These are phyloP conservation scores for Rhizopus delemar DNA, from an alignment of 371 early-diverging fungal genomes.

Conservation along the genomic window DNA sequence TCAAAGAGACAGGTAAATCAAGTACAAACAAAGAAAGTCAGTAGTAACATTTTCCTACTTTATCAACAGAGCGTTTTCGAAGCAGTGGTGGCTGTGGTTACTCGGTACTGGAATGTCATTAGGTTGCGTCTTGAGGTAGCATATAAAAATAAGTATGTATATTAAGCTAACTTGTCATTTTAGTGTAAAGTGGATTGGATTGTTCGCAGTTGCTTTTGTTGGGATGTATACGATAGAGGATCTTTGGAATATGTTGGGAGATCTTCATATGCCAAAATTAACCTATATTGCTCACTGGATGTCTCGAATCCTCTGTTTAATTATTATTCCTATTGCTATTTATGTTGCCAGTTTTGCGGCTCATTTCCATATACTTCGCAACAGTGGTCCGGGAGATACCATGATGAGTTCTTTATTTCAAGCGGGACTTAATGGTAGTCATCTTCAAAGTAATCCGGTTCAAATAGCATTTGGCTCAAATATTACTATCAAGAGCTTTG, in stretches of 20 bases:
- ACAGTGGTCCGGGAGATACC: conserved; percentile 91
- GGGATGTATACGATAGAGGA: conserved; percentile 94
- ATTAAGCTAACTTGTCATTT: too few species aligned
- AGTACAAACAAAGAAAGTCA: too few species aligned
- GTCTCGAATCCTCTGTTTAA: conserved; percentile 77
- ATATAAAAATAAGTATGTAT: too few species aligned
- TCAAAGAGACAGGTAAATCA: conserved; percentile 56
- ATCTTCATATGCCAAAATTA: conserved; percentile 69
- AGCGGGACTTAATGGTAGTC: conserved; percentile 84
- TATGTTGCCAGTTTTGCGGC: conserved; percentile 87
- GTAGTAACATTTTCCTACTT: neutral
- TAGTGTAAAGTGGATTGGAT: conserved; percentile 99
- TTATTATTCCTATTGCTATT: conserved; percentile 82
- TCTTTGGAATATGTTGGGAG: conserved; percentile 91
- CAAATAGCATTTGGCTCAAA: conserved; percentile 92
- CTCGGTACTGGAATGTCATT: conserved; percentile 88
- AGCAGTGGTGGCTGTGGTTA: conserved; percentile 87
- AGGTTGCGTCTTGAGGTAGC: conserved; percentile 71
- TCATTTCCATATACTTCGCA: conserved; percentile 90
- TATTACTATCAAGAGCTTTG: conserved; percentile 86
- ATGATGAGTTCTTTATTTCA: conserved; percentile 98
- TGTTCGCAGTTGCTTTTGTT: conserved; percentile 92
- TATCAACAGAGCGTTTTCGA: conserved; percentile 69
- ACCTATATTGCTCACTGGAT: conserved; percentile 77
- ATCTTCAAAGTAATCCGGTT: conserved; percentile 76